phyloP scores from a whole-genome alignment of 2,329 filamentous ascomycete genomes.

The Penicillium paneum region DNA sequence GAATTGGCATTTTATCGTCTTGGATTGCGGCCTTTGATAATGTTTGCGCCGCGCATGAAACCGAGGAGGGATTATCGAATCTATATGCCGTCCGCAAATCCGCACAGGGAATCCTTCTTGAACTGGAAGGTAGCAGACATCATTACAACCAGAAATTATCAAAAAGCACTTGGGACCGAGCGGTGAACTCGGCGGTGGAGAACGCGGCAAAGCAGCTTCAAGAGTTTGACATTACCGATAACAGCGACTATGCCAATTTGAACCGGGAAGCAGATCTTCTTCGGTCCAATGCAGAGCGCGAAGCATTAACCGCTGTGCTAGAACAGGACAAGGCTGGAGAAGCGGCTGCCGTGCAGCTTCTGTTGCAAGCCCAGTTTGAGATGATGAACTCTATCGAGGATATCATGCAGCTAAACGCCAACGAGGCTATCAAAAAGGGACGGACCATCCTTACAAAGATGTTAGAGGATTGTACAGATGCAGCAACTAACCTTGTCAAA shows the following conservation, averaged over 20 bases:
- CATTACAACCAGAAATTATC: constrained; percentile 83
- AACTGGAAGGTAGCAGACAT: constrained; percentile 84
- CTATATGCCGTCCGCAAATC: constrained; percentile 78
- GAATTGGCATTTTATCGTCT: constrained; percentile 79
- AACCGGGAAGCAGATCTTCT: constrained; percentile 80
- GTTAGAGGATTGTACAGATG: constrained; percentile 69
- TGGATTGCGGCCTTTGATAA: constrained; percentile 92
- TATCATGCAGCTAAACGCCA: constrained; percentile 76
- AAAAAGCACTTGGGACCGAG: constrained; percentile 80
- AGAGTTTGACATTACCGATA: constrained; percentile 64
- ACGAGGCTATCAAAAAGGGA: constrained; percentile 76
- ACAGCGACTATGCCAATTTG: constrained; percentile 67
- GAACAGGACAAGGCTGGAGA: constrained; percentile 84
- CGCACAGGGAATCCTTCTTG: constrained; percentile 80
- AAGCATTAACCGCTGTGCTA: constrained; percentile 70
- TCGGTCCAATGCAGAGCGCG: constrained; percentile 76
- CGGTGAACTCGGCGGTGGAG: constrained; percentile 81
- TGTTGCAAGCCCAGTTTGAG: constrained; percentile 89
- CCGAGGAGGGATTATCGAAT: constrained; percentile 63
- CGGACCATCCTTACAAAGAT: constrained; percentile 74
- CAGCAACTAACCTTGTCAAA: constrained; percentile 81
- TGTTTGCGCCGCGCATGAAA: constrained; percentile 69
- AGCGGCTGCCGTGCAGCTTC: constrained; percentile 71
- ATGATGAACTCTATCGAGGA: constrained; percentile 79
- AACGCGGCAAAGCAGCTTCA: constrained; percentile 77